Percentiles rank a stretch among this genome's conserved stretches.
Evolutionary conservation across 768 basidiomycete species (phyloP).

Genomic region (Boletus pseudopeckii): DNA sequence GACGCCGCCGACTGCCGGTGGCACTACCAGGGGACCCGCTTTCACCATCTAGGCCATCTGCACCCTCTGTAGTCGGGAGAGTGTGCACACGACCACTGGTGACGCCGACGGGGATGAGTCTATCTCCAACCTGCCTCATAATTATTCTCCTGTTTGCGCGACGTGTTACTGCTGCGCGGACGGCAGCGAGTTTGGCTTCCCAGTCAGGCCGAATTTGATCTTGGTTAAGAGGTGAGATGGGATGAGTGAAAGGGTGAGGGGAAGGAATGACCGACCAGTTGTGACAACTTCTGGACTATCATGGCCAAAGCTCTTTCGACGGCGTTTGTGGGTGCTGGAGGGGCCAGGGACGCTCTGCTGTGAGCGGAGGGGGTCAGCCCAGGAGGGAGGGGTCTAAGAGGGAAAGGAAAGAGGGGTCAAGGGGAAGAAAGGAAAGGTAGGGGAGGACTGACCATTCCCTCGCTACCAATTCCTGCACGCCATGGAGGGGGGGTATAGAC

Average conservation of each 20-base stretch:
- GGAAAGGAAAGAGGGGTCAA: constrained; percentile 1
- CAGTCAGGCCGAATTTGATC: constrained; percentile 98
- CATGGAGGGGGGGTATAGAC: constrained; percentile 81
- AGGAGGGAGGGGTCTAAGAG: constrained; percentile 39
- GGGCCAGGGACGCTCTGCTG: constrained; percentile 38
- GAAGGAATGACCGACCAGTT: constrained; percentile 53
- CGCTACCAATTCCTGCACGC: constrained; percentile 76
- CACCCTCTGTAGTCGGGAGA: constrained; percentile 53
- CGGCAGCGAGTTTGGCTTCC: constrained; percentile 93
- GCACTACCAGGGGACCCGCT: constrained; percentile 29
- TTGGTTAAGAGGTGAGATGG: constrained; percentile 29
- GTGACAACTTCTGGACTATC: constrained; percentile 90
- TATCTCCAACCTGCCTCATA: constrained; percentile 97
- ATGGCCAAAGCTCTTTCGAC: constrained; percentile 84
- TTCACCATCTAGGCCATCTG: constrained; percentile 43
- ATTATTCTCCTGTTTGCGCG: constrained; percentile 95
- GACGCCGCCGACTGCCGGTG: constrained; percentile 52
- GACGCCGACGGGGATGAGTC: constrained; percentile 94
- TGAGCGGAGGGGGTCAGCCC: constrained; percentile 53
- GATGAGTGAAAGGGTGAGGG: constrained; percentile 3
- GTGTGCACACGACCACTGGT: constrained; percentile 83
- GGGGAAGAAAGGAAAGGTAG: background rate
- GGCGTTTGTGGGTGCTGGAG: constrained; percentile 59
- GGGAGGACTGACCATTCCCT: constrained; percentile 54
- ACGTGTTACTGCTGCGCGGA: constrained; percentile 92